These are phyloP conservation scores for Apiotrichum laibachii DNA, from an alignment of 1,284 basidiomycete genomes.

Conservation along the genomic window DNA sequence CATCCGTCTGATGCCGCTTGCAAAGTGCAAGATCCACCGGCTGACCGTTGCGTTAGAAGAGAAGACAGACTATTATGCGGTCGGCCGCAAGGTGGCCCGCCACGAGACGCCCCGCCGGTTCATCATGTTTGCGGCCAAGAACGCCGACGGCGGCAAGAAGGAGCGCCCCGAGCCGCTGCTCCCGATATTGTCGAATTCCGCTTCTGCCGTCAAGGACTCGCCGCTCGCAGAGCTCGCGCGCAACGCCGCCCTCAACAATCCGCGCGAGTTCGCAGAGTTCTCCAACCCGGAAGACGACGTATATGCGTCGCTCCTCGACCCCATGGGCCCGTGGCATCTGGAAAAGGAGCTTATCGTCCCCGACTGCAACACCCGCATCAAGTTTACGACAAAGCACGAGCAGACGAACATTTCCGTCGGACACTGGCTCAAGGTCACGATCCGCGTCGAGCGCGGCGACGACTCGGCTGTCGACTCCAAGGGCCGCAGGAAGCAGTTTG, in stretches of 20 bases:
- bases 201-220: slow-evolving; percentile 50
- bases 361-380: slow-evolving; percentile 57
- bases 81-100: slow-evolving; percentile 67
- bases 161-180: slow-evolving; percentile 53
- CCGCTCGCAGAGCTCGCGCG: slow-evolving; percentile 51
- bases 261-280: slow-evolving; percentile 46
- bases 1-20: slow-evolving; percentile 77
- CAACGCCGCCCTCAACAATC: slow-evolving; percentile 43
- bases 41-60: slow-evolving; percentile 80
- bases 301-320: slow-evolving; percentile 54
- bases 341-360: slow-evolving; percentile 52
- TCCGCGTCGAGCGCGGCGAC: slow-evolving; percentile 80
- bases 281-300: slow-evolving; percentile 51
- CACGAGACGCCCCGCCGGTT: slow-evolving; percentile 69
- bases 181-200: slow-evolving; percentile 55
- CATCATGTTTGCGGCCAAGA: slow-evolving; percentile 66
- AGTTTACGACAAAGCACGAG: slow-evolving; percentile 78
- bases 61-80: slow-evolving; percentile 72
- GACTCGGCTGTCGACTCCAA: slow-evolving; percentile 63
- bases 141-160: slow-evolving; percentile 51
- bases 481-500: slow-evolving; percentile 73
- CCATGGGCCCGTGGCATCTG: slow-evolving; percentile 59
- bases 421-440: slow-evolving; percentile 77
- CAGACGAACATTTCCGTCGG: slow-evolving; percentile 74
- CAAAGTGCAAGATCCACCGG: slow-evolving; percentile 79